Evolutionary conservation across 441 rosid species (phyloP), one percentile per base, ranked within the genome.

Genomic region (Euphorbia corollata): DNA sequence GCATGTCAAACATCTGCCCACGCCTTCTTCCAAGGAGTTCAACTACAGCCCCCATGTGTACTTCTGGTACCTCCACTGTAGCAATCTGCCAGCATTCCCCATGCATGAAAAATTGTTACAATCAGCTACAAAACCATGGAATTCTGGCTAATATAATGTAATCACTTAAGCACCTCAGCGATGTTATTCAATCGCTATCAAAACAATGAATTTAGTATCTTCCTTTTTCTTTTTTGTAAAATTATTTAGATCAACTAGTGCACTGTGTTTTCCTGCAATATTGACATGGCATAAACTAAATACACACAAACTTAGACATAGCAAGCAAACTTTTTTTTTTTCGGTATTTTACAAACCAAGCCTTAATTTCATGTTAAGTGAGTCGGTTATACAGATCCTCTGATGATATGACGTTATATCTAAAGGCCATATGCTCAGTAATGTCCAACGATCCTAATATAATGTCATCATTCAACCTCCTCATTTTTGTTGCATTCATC

Each of bases 21-120:
- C 97, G 96, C 79, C 99, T 87, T 85, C 68, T 86, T 55, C 99
- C 99, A 63, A 93, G 93, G 80, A 93, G 99, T 79, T 93, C 99
- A 79, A 93, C 97, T 63, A 91, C 99, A 75, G 96, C 67, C n/a
- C 99, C 99, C 97, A 90, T 85, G 77, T 90, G 90, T 72, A 67
- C 82, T 82, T 93, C 99, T 24, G 99, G 96, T 67, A 93, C 96
- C 81, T 93, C 99, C 74, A 93, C 99, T 8, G 87, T 82, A 55
- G 98, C 98, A 45, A 88, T 76, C 98, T 92, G 82, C 68, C 82
- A 69, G 62, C 24, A 63, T 63, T 47, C 20, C 55, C 32, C 43
- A 53, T 62, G 54, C 72, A 11, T n/a, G 56, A 38, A 18, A 47
- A 20, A 64, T 30, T 56, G 55, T 64, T 13, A 53, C 53, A 50